These are phyloP conservation scores for Pholiota microspora DNA, from an alignment of 768 basidiomycete genomes.

Conservation along the genomic window DNA sequence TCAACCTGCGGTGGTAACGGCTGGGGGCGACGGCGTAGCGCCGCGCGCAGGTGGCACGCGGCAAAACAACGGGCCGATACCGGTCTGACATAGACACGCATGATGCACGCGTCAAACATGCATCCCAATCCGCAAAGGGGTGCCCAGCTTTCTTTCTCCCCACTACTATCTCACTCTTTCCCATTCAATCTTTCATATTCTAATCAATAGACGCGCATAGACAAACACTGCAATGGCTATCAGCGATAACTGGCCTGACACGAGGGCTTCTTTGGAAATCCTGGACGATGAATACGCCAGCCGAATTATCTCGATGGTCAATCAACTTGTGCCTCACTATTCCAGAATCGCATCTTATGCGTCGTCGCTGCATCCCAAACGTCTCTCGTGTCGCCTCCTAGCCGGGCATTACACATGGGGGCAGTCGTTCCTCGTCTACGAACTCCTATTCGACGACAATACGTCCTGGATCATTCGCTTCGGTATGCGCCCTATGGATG, in stretches of 20 bases:
- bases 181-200: slow-evolving; percentile 7
- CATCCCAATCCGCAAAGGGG: slow-evolving; percentile 15
- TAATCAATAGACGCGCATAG: slow-evolving; percentile 3
- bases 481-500: slow-evolving; percentile 38
- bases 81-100: slow-evolving; percentile 19
- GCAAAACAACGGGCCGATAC: slow-evolving; percentile 21
- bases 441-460: slow-evolving; percentile 30
- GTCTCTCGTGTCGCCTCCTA: slow-evolving; percentile 28
- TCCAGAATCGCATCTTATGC: slow-evolving; percentile 30
- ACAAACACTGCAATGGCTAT: slow-evolving; percentile 24
- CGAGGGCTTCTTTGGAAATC: slow-evolving; percentile 30
- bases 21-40: no score
- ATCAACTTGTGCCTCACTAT: slow-evolving; percentile 31
- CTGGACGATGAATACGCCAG: slow-evolving; percentile 33
- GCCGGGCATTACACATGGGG: slow-evolving; percentile 39
- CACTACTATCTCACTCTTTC: slow-evolving; percentile 9
- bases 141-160: slow-evolving; percentile 15
- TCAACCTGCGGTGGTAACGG: no score
- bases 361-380: slow-evolving; percentile 31
- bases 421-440: slow-evolving; percentile 38
- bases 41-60: background rate
- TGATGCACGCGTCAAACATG: slow-evolving; percentile 26
- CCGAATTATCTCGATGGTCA: slow-evolving; percentile 35
- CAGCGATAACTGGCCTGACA: slow-evolving; percentile 38
- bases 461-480: slow-evolving; percentile 40